Percentiles rank a stretch among this genome's conserved stretches.
phyloP scores from a whole-genome alignment of 371 early-diverging fungal species.

The Syncephalastrum monosporum region DNA sequence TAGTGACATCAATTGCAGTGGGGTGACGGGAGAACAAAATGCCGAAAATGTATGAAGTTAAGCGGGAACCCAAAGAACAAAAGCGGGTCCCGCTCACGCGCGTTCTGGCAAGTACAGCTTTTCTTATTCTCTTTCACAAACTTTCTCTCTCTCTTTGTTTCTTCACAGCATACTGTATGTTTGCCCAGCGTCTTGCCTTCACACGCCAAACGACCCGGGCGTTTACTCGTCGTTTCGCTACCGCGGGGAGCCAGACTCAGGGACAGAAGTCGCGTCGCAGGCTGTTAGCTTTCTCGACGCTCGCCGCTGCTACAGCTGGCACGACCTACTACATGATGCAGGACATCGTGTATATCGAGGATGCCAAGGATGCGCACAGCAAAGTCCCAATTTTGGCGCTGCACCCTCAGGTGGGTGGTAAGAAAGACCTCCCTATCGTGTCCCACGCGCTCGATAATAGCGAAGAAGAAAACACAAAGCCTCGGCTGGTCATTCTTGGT shows the following conservation, averaged over 20 bases:
- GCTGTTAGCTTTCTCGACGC: not conserved
- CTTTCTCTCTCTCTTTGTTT: no score
- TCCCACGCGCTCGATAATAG: constrained; percentile 27
- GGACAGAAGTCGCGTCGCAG: not conserved
- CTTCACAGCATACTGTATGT: no score
- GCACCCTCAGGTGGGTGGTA: constrained; percentile 33
- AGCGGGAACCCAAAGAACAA: no score
- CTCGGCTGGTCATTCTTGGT: constrained; percentile 70
- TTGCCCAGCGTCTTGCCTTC: no score
- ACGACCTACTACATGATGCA: constrained; percentile 19
- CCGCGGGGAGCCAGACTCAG: not conserved
- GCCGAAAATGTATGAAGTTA: no score
- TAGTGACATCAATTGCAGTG: no score
- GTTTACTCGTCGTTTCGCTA: not conserved
- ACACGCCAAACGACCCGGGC: not conserved
- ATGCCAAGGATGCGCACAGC: constrained; percentile 21
- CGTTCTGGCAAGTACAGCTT: no score
- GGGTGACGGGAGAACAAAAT: no score
- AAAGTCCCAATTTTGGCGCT: constrained; percentile 28
- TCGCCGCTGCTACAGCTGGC: not conserved
- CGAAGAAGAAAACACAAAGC: constrained; percentile 27
- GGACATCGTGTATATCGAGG: constrained; percentile 23
- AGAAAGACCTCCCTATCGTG: constrained; percentile 28
- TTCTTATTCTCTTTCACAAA: no score
- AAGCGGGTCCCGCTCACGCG: no score